Conservation (phyloP, 345 rosid genomes). For the Eutrema heterophyllum region DNA sequence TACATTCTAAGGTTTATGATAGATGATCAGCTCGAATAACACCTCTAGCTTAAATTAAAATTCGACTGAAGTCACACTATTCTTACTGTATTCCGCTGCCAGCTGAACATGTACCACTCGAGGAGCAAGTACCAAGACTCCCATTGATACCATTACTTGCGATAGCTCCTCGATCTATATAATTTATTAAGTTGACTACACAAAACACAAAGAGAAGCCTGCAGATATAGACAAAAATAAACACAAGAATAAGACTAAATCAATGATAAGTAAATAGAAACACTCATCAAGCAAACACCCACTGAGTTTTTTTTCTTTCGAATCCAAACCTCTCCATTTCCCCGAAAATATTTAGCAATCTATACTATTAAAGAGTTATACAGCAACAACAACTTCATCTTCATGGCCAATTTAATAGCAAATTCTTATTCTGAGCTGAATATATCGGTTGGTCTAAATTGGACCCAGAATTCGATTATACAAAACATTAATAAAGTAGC, state of each 20-base stretch:
- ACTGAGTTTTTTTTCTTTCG: not conserved
- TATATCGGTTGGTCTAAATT: not conserved
- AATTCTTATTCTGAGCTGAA: not conserved
- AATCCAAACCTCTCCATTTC: not conserved
- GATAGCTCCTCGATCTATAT: constrained; percentile 88
- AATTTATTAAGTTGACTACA: constrained; percentile 72
- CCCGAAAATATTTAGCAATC: not conserved
- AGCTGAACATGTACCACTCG: constrained; percentile 62
- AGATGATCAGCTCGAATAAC: not conserved
- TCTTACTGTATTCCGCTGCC: constrained; percentile 96
- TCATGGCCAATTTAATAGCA: not conserved
- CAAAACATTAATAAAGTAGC: not conserved
- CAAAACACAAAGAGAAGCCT: constrained; percentile 85
- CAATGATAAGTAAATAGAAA: not conserved
- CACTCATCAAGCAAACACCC: not conserved
- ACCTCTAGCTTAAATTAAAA: not conserved
- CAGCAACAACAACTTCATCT: not conserved
- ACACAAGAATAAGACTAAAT: not conserved
- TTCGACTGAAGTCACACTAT: not conserved
- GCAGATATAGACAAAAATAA: constrained; percentile 22
- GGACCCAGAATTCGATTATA: constrained; percentile 2
- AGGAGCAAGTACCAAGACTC: constrained; percentile 54
- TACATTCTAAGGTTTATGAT: not conserved
- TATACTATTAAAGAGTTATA: not conserved
- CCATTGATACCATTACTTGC: constrained; percentile 99